These are phyloP conservation scores for Styphnolobium japonicum DNA, from an alignment of 306 rosid species.

Conservation along the genomic window DNA sequence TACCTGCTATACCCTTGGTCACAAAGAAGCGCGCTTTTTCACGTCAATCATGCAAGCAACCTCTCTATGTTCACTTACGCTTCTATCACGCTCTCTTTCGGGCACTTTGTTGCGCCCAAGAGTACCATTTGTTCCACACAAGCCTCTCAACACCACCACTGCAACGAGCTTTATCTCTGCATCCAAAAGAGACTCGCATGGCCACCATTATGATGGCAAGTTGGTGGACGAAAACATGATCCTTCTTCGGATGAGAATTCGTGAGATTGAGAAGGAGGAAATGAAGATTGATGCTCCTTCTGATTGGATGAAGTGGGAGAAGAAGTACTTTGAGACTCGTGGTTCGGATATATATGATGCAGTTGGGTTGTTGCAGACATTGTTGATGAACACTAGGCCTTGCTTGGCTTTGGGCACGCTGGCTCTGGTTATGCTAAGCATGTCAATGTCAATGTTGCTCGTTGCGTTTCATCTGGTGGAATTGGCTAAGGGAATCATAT, in stretches of 20 bases:
- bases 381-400: slow-evolving; percentile 56
- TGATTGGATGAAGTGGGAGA: slow-evolving; percentile 64
- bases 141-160: not conserved
- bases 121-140: not conserved
- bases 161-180: slow-evolving; percentile 17
- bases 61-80: slow-evolving; percentile 21
- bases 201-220: slow-evolving; percentile 43
- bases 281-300: slow-evolving; percentile 13
- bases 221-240: slow-evolving; percentile 61
- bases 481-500: slow-evolving; percentile 22
- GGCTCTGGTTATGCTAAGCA: slow-evolving; percentile 28
- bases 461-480: slow-evolving; percentile 27
- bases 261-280: slow-evolving; percentile 34
- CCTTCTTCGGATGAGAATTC: slow-evolving; percentile 52
- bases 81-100: not conserved
- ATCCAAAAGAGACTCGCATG: slow-evolving; percentile 33
- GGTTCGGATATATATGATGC: slow-evolving; percentile 36
- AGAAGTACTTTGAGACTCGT: slow-evolving; percentile 35
- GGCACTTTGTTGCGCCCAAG: not conserved
- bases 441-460: slow-evolving; percentile 29
- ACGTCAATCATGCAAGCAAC: slow-evolving; percentile 19
- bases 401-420: slow-evolving; percentile 35
- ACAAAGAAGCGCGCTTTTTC: not conserved
- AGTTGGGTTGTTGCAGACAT: slow-evolving; percentile 50
- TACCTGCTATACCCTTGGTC: not conserved